Base-by-base conservation (phyloP, 352 stramenopile genomes). In the Globisporangium solare region DNA sequence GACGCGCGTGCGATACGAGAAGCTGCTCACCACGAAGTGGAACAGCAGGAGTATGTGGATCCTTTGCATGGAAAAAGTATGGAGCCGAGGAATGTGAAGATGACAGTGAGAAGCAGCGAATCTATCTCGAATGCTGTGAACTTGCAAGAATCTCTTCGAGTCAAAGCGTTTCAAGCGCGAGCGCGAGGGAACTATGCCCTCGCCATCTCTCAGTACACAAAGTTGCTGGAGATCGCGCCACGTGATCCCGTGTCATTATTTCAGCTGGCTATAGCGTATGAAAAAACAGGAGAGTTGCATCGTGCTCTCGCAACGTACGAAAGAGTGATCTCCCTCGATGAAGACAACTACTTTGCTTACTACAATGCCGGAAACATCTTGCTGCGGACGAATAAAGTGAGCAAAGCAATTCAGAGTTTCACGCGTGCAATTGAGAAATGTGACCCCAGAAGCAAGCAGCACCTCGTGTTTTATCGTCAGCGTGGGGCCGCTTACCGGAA, bases 361-460 rank as follows among this genome's bases (percentile, higher is more conserved):
- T 86, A 75, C 56, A 85, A 86, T 54, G 59, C 73, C 22, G 78
- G 71, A 6, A 88, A 86, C 56, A 54, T 86, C 27, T 62, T 67
- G 37, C 79, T 88, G 71, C 69, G 69, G 5, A 35, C 64, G 47
- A 61, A 69, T 0, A 61, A 56, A 22, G 51, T 85, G 7, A 14
- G 60, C 15, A 45, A 82, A 27, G 75, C 78, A 3, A 83, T 85
- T 17, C 62, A 50, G 1, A 66, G 67, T n/a, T 88, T 79, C 50
- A 73, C 67, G 0, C 49, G 37, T 0, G 78, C 78, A 12, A 85
- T 88, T 40, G 21, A 82, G 42, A 50, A 70, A 58, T 58, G 54
- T 2, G 42, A 51, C 15, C 39, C 41, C 0, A 48, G 32, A n/a
- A 54, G 51, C 14, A 61, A 54, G 20, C 52, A 64, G 2, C 40